A percentile compares a stretch with the other conserved stretches of the same genome.
phyloP scores from a whole-genome alignment of 768 basidiomycete species.

The Panellus pusillus region DNA sequence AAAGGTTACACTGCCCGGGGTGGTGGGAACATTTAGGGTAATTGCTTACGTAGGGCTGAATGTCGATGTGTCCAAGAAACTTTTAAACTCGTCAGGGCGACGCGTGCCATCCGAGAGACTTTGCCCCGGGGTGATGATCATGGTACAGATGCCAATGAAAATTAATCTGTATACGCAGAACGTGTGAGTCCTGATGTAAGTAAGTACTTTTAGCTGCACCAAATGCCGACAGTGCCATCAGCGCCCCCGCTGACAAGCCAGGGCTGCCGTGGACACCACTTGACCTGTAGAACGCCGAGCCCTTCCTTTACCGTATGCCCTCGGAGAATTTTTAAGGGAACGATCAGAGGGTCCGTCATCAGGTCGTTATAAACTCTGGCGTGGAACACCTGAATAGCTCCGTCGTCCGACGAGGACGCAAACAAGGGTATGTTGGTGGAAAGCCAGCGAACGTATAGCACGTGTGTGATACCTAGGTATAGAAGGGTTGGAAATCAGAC shows the following conservation, averaged over 20 bases:
- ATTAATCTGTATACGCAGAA: not conserved
- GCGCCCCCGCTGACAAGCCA: slow-evolving; percentile 94
- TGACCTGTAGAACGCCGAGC: slow-evolving; percentile 87
- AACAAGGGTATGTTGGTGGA: slow-evolving; percentile 97
- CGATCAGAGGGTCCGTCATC: slow-evolving; percentile 96
- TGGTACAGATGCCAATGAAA: not conserved
- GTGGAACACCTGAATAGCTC: slow-evolving; percentile 96
- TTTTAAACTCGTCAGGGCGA: slow-evolving; percentile 13
- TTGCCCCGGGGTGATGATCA: not conserved
- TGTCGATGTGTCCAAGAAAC: slow-evolving; percentile 1
- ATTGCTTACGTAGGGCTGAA: slow-evolving; percentile 1
- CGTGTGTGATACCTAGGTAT: slow-evolving; percentile 81
- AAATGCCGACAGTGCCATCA: slow-evolving; percentile 84
- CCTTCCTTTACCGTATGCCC: slow-evolving; percentile 88
- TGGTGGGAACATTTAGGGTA: not conserved
- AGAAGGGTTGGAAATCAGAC: slow-evolving; percentile 2
- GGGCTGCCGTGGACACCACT: slow-evolving; percentile 86
- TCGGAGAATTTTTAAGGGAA: slow-evolving; percentile 92
- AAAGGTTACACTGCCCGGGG: too few species aligned
- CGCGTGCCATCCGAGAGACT: not conserved
- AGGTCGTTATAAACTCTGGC: slow-evolving; percentile 91
- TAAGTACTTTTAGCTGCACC: slow-evolving; percentile 65
- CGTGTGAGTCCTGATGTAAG: not conserved
- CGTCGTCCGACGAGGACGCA: slow-evolving; percentile 95
- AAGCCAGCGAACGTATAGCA: slow-evolving; percentile 90